Percentiles rank a stretch among this genome's conserved stretches.
Conservation (phyloP, 306 rosid genomes). For the Quercus berberidifolia region DNA sequence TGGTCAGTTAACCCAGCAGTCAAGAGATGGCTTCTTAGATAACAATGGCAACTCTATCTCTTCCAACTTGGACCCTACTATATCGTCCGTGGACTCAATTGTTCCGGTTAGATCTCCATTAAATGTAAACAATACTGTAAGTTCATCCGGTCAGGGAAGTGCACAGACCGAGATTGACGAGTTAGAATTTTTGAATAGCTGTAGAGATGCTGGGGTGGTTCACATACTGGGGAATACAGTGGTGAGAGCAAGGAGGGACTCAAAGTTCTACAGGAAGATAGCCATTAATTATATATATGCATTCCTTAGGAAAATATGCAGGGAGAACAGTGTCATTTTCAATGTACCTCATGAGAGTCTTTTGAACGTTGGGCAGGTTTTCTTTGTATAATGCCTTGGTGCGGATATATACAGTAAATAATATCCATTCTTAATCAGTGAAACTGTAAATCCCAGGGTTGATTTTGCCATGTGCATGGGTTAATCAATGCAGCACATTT, state of each 20-base stretch:
- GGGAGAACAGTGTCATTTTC: slow-evolving; percentile 58
- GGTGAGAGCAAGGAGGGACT: slow-evolving; percentile 40
- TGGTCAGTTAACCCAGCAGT: slow-evolving; percentile 37
- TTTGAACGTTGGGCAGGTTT: slow-evolving; percentile 55
- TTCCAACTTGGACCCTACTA: slow-evolving; percentile 19
- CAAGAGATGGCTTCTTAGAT: slow-evolving; percentile 26
- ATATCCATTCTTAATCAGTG: neutral
- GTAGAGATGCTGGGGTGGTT: slow-evolving; percentile 56
- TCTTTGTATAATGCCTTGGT: slow-evolving; percentile 31
- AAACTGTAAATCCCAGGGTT: neutral
- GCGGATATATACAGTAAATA: neutral
- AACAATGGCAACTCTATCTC: slow-evolving; percentile 16
- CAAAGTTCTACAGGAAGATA: slow-evolving; percentile 36
- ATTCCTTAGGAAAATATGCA: slow-evolving; percentile 56
- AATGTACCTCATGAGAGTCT: slow-evolving; percentile 61
- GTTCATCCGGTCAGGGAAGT: slow-evolving; percentile 28
- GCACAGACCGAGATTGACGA: slow-evolving; percentile 40
- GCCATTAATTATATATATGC: slow-evolving; percentile 49
- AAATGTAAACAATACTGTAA: slow-evolving; percentile 9
- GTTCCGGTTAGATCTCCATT: slow-evolving; percentile 26
- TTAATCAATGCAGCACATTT: too few relatives aligned
- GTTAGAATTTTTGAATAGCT: slow-evolving; percentile 40
- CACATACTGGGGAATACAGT: slow-evolving; percentile 59
- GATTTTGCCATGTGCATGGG: neutral
- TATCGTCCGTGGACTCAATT: slow-evolving; percentile 39